Conservation (phyloP, 306 rosid genomes). For the Vigna hirtella region DNA sequence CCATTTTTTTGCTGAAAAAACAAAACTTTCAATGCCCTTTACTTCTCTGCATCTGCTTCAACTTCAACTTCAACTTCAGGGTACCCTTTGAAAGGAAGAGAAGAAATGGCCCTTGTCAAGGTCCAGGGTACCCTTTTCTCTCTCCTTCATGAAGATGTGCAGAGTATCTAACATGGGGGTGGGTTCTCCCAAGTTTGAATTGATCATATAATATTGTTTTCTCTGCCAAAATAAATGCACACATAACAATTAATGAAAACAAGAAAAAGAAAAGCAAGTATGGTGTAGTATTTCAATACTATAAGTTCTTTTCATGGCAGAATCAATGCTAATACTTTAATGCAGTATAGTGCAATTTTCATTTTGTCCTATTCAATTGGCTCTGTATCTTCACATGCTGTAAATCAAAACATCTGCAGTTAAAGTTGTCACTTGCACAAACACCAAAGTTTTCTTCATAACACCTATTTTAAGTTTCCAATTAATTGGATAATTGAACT, state of each 20-base stretch:
- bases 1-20: slow-evolving; percentile 31
- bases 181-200: slow-evolving; percentile 65
- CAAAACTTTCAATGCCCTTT: slow-evolving; percentile 31
- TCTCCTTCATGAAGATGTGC: slow-evolving; percentile 43
- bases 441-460: slow-evolving; percentile 42
- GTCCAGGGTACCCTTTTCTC: slow-evolving; percentile 21
- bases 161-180: slow-evolving; percentile 60
- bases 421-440: slow-evolving; percentile 40
- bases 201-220: slow-evolving; percentile 49
- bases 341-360: slow-evolving; percentile 40
- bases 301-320: neutral
- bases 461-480: too few relatives aligned
- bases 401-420: slow-evolving; percentile 26
- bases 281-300: slow-evolving; percentile 40
- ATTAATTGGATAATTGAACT: too few relatives aligned
- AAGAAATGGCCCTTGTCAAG: slow-evolving; percentile 9
- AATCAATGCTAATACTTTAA: slow-evolving; percentile 28
- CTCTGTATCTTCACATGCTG: slow-evolving; percentile 24
- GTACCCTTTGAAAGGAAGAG: slow-evolving; percentile 16
- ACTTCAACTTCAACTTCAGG: slow-evolving; percentile 33
- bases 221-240: slow-evolving; percentile 40
- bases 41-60: slow-evolving; percentile 22
- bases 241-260: slow-evolving; percentile 36
- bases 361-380: slow-evolving; percentile 64
- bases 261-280: slow-evolving; percentile 37